Evolutionary conservation across 2,329 filamentous ascomycete genomes (phyloP), one percentile per base, ranked within the genome.

Genomic region (Lachnellula cervina): DNA sequence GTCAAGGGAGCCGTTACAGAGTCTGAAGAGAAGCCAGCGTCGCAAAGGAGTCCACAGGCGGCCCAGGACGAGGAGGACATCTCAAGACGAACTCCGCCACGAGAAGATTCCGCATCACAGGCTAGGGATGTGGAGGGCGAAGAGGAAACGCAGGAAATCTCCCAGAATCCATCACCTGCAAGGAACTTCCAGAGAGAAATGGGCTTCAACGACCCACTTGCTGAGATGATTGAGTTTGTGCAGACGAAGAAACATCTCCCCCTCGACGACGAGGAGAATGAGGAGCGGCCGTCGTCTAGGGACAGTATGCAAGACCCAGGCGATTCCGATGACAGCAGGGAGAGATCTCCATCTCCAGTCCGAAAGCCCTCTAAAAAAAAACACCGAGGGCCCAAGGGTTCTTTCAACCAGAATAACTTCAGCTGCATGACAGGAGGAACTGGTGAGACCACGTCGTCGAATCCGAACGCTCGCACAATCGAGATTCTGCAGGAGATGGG

Each of bases 401-500:
- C 34, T 6, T 52, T 61, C 14, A 61, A 68, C 42, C 75, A 80
- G 54, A 76, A 80, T 32, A 73, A 73, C 1, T 85, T 83, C 58
- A 73, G 75, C 14, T 85, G 82, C 65, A 78, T 81, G 68, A 74
- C 71, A 35, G 79, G 78, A 2, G 80, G 80, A 9, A 76, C 72
- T 2, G 74, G 72, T 6, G 32, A 58, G 68, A 72, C 14, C 1
- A 48, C 51, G 1, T 66, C 72, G 0, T 68, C 74, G 13, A 89
- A 88, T 62, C 89, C 90, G 0, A 97, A 97, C 68, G 74, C 76
- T 1, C 76, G 80, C 13, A 95, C 89, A 0, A 91, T 96, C 50
- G 80, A 87, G 47, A 76, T 94, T 2, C 76, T 97, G 5, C 82
- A 90, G 64, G 78, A 88, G 62, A 91, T 97, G 89, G 80, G 82